phyloP scores from a whole-genome alignment of 306 rosid species.

The Vigna trinervia region DNA sequence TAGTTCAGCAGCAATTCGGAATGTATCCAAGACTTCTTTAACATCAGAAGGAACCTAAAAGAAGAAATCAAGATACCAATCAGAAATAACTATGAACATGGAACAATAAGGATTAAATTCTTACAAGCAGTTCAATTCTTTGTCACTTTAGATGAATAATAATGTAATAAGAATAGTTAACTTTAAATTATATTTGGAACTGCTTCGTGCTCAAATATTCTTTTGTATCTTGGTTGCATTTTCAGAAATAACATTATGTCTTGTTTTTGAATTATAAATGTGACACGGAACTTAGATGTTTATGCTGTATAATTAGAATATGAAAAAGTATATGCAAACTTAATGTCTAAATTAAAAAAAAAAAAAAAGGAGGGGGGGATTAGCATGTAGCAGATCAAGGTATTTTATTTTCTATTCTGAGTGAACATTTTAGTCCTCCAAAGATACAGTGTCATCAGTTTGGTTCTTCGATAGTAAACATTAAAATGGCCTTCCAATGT shows the following conservation, averaged over 20 bases:
- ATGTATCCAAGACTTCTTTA: conserved; percentile 84
- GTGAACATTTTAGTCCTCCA: conserved; percentile 6
- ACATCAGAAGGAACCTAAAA: conserved; percentile 79
- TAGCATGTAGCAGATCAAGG: too few species aligned
- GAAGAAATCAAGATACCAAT: conserved; percentile 33
- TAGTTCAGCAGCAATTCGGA: conserved; percentile 83
- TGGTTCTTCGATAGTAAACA: background rate
- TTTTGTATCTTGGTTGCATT: background rate
- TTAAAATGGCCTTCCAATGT: background rate
- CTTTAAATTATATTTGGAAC: background rate
- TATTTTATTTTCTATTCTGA: background rate
- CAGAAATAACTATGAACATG: conserved; percentile 19
- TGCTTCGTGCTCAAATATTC: background rate
- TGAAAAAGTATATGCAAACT: background rate
- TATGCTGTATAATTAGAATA: background rate
- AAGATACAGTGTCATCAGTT: background rate
- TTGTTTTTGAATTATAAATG: background rate
- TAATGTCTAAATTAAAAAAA: too few species aligned
- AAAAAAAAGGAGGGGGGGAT: too few species aligned
- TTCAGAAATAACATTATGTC: conserved; percentile 6
- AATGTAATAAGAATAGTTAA: background rate
- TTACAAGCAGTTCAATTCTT: conserved; percentile 12
- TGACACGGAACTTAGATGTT: background rate
- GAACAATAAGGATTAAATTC: conserved; percentile 9
- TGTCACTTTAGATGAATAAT: background rate